Evolutionary conservation across 2,329 filamentous ascomycete species (phyloP).

Genomic region (Aureobasidium sp.): DNA sequence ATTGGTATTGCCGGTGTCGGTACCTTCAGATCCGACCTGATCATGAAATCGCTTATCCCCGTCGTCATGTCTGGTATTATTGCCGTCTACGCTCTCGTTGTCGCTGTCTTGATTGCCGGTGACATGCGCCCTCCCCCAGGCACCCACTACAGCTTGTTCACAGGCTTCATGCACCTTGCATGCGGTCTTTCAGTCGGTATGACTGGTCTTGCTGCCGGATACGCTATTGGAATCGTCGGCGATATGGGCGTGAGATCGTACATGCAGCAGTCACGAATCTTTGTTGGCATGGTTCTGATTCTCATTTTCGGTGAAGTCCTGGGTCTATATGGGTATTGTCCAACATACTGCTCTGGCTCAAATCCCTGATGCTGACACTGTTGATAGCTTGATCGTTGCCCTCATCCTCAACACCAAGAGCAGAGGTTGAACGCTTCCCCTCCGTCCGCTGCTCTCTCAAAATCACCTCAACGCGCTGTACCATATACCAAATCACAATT

Average conservation of each 20-base stretch:
- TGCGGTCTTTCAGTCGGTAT: constrained; percentile 86
- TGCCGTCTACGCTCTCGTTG: constrained; percentile 94
- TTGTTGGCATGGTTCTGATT: constrained; percentile 97
- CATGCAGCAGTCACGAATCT: constrained; percentile 93
- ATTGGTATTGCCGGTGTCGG: constrained; percentile 82
- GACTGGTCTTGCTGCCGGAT: constrained; percentile 87
- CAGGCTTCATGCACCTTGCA: constrained; percentile 87
- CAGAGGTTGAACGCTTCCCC: constrained; percentile 40
- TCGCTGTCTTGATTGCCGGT: constrained; percentile 89
- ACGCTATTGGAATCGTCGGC: constrained; percentile 91
- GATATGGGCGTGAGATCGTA: constrained; percentile 88
- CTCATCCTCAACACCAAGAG: constrained; percentile 87
- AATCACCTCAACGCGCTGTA: neutral
- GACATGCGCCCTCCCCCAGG: constrained; percentile 67
- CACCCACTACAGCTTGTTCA: constrained; percentile 73
- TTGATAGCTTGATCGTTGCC: constrained; percentile 72
- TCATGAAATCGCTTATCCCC: constrained; percentile 87
- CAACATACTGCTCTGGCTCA: neutral
- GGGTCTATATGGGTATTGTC: constrained; percentile 81
- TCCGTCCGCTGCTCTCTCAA: neutral
- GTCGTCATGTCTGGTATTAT: constrained; percentile 99
- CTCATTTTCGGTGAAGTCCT: constrained; percentile 97
- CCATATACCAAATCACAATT: neutral
- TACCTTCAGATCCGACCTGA: constrained; percentile 75
- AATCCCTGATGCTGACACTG: neutral